These are phyloP conservation scores for Boletus rex-veris DNA, from an alignment of 768 basidiomycete species.

Conservation along the genomic window DNA sequence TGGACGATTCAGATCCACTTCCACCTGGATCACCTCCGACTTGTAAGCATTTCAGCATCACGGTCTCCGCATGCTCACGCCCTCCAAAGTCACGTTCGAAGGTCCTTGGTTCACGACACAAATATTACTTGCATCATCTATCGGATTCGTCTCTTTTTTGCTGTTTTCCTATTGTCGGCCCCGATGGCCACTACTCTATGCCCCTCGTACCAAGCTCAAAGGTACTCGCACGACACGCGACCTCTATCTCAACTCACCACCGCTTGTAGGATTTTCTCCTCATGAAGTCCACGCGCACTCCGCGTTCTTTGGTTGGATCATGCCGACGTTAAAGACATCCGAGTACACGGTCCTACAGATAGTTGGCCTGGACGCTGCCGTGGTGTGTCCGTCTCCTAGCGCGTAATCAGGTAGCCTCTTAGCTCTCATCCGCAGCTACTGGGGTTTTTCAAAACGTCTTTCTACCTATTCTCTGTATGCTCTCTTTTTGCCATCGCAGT, in stretches of 20 bases:
- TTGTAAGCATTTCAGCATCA: conserved; percentile 37
- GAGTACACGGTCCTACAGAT: conserved; percentile 95
- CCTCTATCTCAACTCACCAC: neutral
- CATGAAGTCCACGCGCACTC: conserved; percentile 86
- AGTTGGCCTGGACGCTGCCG: conserved; percentile 94
- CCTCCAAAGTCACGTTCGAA: conserved; percentile 63
- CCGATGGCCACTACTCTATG: conserved; percentile 86
- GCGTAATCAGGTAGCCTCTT: neutral
- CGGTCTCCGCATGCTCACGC: conserved; percentile 4
- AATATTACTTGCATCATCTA: conserved; percentile 65
- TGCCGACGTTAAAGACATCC: conserved; percentile 85
- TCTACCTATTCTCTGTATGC: conserved; percentile 85
- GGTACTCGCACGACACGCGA: conserved; percentile 42
- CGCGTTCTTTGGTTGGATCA: conserved; percentile 93
- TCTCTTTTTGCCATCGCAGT: conserved; percentile 77
- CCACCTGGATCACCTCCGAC: conserved; percentile 66
- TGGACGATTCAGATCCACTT: conserved; percentile 38
- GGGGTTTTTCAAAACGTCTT: conserved; percentile 94
- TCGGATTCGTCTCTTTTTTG: conserved; percentile 80
- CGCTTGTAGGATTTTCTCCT: conserved; percentile 75
- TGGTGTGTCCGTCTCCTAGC: conserved; percentile 52
- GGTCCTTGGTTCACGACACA: conserved; percentile 98
- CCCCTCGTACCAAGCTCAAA: conserved; percentile 92
- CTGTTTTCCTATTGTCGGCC: conserved; percentile 87
- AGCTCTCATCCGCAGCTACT: conserved; percentile 57